Evolutionary conservation across 192 early-diverging fungal genomes (phyloP), one percentile per base, ranked within the genome.

Genomic region (Coemansia erecta): DNA sequence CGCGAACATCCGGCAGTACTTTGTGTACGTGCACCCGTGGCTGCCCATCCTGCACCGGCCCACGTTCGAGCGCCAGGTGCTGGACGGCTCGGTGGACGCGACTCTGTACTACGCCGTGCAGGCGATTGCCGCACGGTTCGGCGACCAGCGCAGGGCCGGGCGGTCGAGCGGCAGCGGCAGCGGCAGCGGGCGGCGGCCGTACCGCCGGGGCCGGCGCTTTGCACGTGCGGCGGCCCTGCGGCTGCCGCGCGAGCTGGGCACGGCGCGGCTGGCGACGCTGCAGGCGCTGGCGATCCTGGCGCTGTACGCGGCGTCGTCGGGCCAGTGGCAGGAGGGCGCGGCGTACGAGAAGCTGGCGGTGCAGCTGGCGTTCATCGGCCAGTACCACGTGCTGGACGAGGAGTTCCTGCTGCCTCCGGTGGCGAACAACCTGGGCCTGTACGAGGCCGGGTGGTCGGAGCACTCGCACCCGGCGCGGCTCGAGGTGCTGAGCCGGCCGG

Each of bases 371-470:
- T 78, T 72, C 40, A 68, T 66, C 24, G 76, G 76, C 14, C 70
- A 78, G 53, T 78, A 72, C 62, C 76, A 78, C 41, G 24, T 78
- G 7, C 58, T 78, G 40, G 76, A 78, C 49, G 76, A 78, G 60
- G 76, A 78, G 63, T 78, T 78, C 17, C 45, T 72, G 58, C 49
- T 78, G 7, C 76, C 76, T 56, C 69, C 76, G 0, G 70, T 72
- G 5, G 60, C 70, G 4, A 72, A 72, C 47, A 72, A 78, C 63
- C 45, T 78, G 61, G 76, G 76, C 0, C 51, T 72, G 19, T 78
- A 60, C 26, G 76, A 78, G 55, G 26, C 53, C 13, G 76, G 76
- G 1, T 78, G 76, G 76, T 64, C 76, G 8, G 76, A 72, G 64
- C 69, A 63, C 26, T 68, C 76, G 49, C 70, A 72, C 10, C 69